Evolutionary conservation across 2,329 filamentous ascomycete species (phyloP).

Genomic region (Pestalotiopsis sp.): DNA sequence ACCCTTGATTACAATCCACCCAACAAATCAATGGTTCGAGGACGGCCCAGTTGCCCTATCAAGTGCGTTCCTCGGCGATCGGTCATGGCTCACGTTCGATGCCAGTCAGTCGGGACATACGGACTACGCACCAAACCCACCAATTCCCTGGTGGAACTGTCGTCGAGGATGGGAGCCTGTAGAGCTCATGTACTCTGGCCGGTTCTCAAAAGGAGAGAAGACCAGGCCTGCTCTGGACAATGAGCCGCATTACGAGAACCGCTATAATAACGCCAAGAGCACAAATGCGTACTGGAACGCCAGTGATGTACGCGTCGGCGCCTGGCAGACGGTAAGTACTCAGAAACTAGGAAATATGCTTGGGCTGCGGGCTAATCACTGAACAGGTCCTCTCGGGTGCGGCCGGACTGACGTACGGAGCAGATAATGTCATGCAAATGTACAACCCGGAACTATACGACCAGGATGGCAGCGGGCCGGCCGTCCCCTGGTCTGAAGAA

Average conservation of each 20-base stretch:
- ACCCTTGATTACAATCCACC: slow-evolving; percentile 21
- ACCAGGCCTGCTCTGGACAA: slow-evolving; percentile 20
- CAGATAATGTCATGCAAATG: slow-evolving; percentile 20
- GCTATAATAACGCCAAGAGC: slow-evolving; percentile 18
- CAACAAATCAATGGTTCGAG: slow-evolving; percentile 22
- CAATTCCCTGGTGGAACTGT: slow-evolving; percentile 19
- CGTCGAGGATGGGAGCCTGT: slow-evolving; percentile 18
- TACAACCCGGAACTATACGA: slow-evolving; percentile 16
- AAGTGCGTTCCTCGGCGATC: slow-evolving; percentile 16
- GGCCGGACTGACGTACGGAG: slow-evolving; percentile 20
- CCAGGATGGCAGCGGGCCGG: slow-evolving; percentile 17
- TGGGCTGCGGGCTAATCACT: not conserved
- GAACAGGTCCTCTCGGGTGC: slow-evolving; percentile 18
- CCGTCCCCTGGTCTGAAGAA: slow-evolving; percentile 15
- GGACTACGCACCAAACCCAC: slow-evolving; percentile 21
- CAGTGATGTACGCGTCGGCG: slow-evolving; percentile 17
- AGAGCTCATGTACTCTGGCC: slow-evolving; percentile 19
- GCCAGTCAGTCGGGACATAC: slow-evolving; percentile 20
- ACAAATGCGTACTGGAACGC: slow-evolving; percentile 19
- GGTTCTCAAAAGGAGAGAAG: slow-evolving; percentile 12
- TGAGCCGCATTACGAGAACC: slow-evolving; percentile 21
- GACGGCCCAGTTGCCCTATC: slow-evolving; percentile 19
- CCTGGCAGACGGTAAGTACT: slow-evolving; percentile 19
- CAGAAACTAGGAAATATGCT: not conserved
- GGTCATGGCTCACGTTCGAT: slow-evolving; percentile 22